Evolutionary conservation across 495 filamentous ascomycete species (phyloP).

Genomic region (Penicillium pulvis): DNA sequence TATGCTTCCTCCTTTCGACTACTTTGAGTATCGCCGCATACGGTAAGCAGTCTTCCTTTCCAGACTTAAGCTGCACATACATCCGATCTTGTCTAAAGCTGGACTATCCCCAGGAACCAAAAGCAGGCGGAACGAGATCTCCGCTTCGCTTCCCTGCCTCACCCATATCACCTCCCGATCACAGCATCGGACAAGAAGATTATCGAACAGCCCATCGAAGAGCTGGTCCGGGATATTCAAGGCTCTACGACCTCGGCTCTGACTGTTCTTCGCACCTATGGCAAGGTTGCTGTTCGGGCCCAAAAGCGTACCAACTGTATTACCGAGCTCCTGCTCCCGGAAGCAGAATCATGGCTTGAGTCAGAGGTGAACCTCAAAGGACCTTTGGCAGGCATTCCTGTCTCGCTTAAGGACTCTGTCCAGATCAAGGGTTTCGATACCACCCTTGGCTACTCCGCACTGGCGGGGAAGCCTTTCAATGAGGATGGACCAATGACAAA

Average conservation of each 20-base stretch:
- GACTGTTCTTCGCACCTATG: constrained; percentile 84
- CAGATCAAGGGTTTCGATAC: constrained; percentile 85
- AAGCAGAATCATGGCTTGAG: constrained; percentile 77
- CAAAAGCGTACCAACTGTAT: constrained; percentile 89
- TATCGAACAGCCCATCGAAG: constrained; percentile 72
- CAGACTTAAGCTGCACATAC: too few species aligned
- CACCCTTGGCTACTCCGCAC: constrained; percentile 77
- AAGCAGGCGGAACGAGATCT: constrained; percentile 76
- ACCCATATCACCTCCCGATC: constrained; percentile 65
- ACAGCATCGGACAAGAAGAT: constrained; percentile 61
- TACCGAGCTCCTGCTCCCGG: constrained; percentile 83
- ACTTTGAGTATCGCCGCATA: constrained; percentile 56
- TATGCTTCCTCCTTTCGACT: constrained; percentile 63
- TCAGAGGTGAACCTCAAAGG: constrained; percentile 73
- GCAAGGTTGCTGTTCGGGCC: constrained; percentile 82
- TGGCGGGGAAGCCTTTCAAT: constrained; percentile 63
- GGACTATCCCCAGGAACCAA: constrained; percentile 55
- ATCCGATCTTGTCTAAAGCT: too few species aligned
- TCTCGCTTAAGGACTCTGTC: constrained; percentile 87
- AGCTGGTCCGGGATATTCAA: constrained; percentile 79
- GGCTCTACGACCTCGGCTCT: constrained; percentile 61
- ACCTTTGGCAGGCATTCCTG: constrained; percentile 85
- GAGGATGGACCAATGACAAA: constrained; percentile 75
- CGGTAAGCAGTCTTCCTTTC: constrained; percentile 43
- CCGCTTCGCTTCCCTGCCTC: constrained; percentile 66